Base-by-base conservation (phyloP, 495 filamentous ascomycete species). In the Hypoxylon crocopeplum region DNA sequence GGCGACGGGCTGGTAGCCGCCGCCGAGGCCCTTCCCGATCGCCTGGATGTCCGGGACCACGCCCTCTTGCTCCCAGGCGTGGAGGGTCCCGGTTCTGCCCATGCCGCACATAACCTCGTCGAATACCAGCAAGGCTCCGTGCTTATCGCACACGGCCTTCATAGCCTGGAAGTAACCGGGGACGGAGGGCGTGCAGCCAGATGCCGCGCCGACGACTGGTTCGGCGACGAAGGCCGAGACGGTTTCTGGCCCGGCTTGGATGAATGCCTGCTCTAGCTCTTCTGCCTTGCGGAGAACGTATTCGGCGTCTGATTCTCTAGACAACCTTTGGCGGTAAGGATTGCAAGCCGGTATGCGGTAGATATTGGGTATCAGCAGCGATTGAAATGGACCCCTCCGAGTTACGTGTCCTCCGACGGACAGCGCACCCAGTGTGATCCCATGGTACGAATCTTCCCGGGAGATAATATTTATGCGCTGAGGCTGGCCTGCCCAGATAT, bases 91-190 rank as follows among this genome's bases (percentile, higher is more conserved):
- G 12, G 78, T 82, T 6, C 86, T 79, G 1, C 88, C 88, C 82
- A 89, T 90, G 0, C 88, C 90, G 63, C 87, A 84, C 89, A 93
- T 92, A 27, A 91, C 82, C 55, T 93, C 90, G 51, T 93, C 90
- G 5, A 91, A 67, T 36, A 92, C 86, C 32, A 92, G 77, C 0
- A 93, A 76, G 0, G 86, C 88, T n/a, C 86, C 88, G 62, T 91
- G 80, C 50, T 86, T 87, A 38, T 85, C 75, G 68, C 89, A 92
- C 12, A 93, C 71, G 1, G 76, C 72, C 62, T 82, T 81, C 75
- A 91, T 84, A 29, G 86, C 86, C 40, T 78, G 72, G 64, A 92
- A 85, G 54, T 93, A 93, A 0, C 88, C 89, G 0, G 77, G 77
- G 2, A 88, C 80, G 7, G 85, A 75, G 8, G 87, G 83, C 1